Conservation (phyloP, 2,329 filamentous ascomycete genomes). For the Aspergillus thermomutatus region DNA sequence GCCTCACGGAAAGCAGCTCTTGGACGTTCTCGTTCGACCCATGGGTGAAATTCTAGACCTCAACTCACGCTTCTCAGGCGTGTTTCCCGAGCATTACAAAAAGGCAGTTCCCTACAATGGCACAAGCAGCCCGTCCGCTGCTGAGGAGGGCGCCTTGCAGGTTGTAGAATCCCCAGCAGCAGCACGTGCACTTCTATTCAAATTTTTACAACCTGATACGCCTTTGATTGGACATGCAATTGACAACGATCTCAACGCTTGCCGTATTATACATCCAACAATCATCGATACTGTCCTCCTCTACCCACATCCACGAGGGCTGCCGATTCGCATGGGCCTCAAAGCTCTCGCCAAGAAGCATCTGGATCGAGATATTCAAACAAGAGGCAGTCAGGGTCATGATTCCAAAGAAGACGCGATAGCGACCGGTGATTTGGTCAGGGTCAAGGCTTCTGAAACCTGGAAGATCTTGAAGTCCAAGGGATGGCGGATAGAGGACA, state of each 20-base stretch:
- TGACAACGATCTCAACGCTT: conserved; percentile 89
- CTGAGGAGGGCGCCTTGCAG: conserved; percentile 48
- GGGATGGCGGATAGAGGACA: conserved; percentile 64
- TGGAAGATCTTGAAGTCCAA: conserved; percentile 65
- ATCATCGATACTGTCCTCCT: conserved; percentile 83
- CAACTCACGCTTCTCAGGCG: conserved; percentile 88
- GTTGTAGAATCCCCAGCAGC: conserved; percentile 72
- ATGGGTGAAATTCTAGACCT: conserved; percentile 82
- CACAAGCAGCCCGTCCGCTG: conserved; percentile 19
- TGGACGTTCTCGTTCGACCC: conserved; percentile 83
- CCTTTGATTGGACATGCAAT: conserved; percentile 89
- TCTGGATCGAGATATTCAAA: conserved; percentile 75
- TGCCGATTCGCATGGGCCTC: conserved; percentile 76
- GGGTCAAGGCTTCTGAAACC: conserved; percentile 64
- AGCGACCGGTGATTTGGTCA: conserved; percentile 81
- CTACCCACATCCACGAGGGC: conserved; percentile 71
- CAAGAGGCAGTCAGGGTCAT: conserved; percentile 65
- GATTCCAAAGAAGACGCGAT: conserved; percentile 90
- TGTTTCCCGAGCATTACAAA: conserved; percentile 72
- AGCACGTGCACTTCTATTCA: conserved; percentile 75
- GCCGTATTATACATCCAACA: conserved; percentile 78
- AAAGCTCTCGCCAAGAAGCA: conserved; percentile 68
- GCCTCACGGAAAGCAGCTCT: conserved; percentile 69
- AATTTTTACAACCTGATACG: conserved; percentile 69
- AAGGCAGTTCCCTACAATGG: conserved; percentile 58